Base-by-base conservation (phyloP, 208 protist species). In the Trypanosoma platydactyli region DNA sequence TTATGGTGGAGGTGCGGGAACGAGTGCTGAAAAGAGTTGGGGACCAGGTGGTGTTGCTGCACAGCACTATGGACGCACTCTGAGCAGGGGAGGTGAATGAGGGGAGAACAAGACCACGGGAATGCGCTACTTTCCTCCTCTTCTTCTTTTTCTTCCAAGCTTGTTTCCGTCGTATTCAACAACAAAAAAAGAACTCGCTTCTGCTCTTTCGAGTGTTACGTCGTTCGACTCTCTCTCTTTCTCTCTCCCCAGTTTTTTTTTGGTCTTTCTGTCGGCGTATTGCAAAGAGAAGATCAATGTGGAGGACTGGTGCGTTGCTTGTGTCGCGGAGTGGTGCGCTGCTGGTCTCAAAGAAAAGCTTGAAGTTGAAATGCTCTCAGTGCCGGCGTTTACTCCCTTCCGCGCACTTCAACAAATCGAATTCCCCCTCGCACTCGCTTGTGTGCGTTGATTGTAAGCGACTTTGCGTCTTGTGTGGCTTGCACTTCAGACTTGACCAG, bases 371-470 rank as follows among this genome's bases (percentile, higher is more conserved):
- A 40, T 96, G 90, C 66, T 80, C 59, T 29, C 48, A 64, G 5
- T 96, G 90, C 57, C 44, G 54, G 3, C 83, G 79, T 11, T 72
- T 96, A 27, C 73, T 96, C 1, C 84, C 88, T 1, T 75, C 84
- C 9, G 77, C 63, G 30, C 84, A 96, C 70, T 96, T 91, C 64
- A 67, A 63, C 0, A 81, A 85, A 52, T 55, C 68, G 3, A 76
- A 64, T 9, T 76, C 77, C 0, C 27, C 82, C 73, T 11, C 77
- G 62, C 56, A 88, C 65, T 77, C 72, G 2, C 63, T 94, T 7
- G 76, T 91, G 4, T 96, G 90, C 55, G 54, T 80, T 18, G 68
- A 76, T 52, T 96, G 90, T 71, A 93, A 94, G 62, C 54, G 55
- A 22, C 65, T 94, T 44, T 96, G 90, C 65, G 76, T 83, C 15